Base-by-base conservation (phyloP, 305 asterid genomes). In the Plantago coronopus region DNA sequence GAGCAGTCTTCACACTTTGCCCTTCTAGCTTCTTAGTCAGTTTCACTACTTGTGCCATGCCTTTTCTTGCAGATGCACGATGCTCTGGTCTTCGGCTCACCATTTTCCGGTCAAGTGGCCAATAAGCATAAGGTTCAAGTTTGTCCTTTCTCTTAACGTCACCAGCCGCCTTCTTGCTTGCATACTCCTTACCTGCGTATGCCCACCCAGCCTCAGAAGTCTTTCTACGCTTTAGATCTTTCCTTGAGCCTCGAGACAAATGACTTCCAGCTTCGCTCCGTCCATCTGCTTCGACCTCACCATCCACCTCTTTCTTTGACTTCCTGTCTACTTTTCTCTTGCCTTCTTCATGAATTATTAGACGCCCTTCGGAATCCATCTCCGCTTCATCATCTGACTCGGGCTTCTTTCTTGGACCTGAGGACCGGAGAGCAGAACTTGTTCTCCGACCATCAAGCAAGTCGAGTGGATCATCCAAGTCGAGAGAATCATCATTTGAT, bases 41-140 rank as follows among this genome's bases (percentile, higher is more conserved):
- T 88, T 79, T 83, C 55, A 85, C 95, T 56, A 93, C 91, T 64
- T 87, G 90, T 16, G 83, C 76, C 96, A 93, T 89, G 40, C 99
- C 99, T 73, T 75, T 89, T 61, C 95, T 79, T 2, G 96, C 99
- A 17, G 96, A 76, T 1, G 91, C 93, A 55, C 93, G 63, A 18
- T 89, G 96, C 75, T 89, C 99, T 0, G 96, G 87, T 77, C 99
- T 83, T 17, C 84, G 77, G 64, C 99, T 93, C 79, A 93, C 71
- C 97, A 93, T 89, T 72, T 89, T 93, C 17, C 97, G 84, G 71
- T 93, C 97, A 66, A 93, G 97, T 29, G 99, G 97, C 99, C 99
- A 89, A 63, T 93, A 89, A 6, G 99, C 97, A 54, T 85, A 89
- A 4, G 99, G 99, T 68, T 89, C 99, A 6, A 93, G 87, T 78